Base-by-base conservation (phyloP, 1,284 basidiomycete species). In the Anthracocystis panici-leucophaei region DNA sequence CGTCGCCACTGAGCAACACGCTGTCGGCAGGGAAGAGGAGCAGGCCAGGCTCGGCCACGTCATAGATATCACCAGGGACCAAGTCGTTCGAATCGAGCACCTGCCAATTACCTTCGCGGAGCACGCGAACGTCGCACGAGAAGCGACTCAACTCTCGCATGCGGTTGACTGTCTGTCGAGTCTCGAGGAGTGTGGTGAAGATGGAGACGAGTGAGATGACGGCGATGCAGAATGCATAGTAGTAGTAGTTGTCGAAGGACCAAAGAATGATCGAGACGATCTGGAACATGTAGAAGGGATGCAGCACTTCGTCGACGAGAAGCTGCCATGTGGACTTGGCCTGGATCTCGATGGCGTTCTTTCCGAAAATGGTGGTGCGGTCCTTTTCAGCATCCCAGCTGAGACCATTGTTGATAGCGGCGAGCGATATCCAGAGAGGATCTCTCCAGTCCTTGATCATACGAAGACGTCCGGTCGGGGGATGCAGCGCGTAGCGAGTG, bases 131-230 rank as follows among this genome's bases (percentile, higher is more conserved):
- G 55, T 90, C 88, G 85, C 95, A 98, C 20, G 91, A 89, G 86
- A 97, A 97, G 48, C 91, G 89, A 11, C 95, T 97, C 94, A 99
- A 97, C 82, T 97, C 93, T 38, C 93, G 90, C 95, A 99, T 98
- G 35, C 96, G 89, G 60, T 90, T 88, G 65, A 99, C 93, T 10
- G 94, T 99, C 54, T 67, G 75, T 80, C 92, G 93, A 0, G 96
- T 99, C 83, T 99, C 97, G 57, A 99, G 85, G 11, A 99, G 88
- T 0, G 96, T 97, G 1, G 93, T 93, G 5, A 89, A 85, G 74
- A 99, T 93, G 80, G 93, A 97, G 61, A 92, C 88, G 27, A 92
- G 87, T 45, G 94, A 96, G 80, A 99, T 99, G 57, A 96, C 87
- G 40, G 92, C 94, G 77, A 99, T 99, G 81, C 95, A 98, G 79